phyloP scores from a whole-genome alignment of 345 rosid species.

The Trapa incisa region DNA sequence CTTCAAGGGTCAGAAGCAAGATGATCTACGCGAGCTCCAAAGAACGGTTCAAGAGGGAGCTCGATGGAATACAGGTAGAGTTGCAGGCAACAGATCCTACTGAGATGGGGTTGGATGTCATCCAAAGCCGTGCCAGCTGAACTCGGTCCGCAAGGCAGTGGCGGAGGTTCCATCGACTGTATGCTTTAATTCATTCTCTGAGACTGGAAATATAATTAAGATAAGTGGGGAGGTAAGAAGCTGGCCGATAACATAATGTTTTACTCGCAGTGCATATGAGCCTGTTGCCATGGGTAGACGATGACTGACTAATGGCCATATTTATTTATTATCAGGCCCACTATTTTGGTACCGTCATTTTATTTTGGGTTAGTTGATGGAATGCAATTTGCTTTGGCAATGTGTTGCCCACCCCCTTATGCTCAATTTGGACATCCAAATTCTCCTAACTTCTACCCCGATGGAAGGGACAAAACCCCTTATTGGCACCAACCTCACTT shows the following conservation, averaged over 20 bases:
- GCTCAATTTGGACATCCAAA: neutral
- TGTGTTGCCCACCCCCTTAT: too few relatives aligned
- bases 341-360: neutral
- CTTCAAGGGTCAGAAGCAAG: conserved; percentile 26
- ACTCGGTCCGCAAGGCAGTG: neutral
- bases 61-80: conserved; percentile 28
- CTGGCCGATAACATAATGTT: conserved; percentile 9
- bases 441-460: neutral
- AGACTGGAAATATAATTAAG: conserved; percentile 4
- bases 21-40: conserved; percentile 30
- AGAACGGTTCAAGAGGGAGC: conserved; percentile 28
- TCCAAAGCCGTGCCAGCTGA: conserved; percentile 28
- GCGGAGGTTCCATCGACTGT: neutral
- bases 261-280: conserved; percentile 1
- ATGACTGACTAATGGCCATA: neutral
- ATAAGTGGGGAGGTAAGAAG: conserved; percentile 12
- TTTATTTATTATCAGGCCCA: neutral
- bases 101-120: conserved; percentile 28
- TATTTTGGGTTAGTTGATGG: neutral
- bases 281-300: neutral
- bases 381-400: neutral
- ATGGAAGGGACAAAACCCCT: neutral
- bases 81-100: conserved; percentile 28
- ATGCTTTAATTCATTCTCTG: neutral
- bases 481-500: neutral